Percentiles rank a stretch among this genome's conserved stretches.
Evolutionary conservation across 179 eudicot genomes (phyloP).

Genomic region (Camellia oleifera): DNA sequence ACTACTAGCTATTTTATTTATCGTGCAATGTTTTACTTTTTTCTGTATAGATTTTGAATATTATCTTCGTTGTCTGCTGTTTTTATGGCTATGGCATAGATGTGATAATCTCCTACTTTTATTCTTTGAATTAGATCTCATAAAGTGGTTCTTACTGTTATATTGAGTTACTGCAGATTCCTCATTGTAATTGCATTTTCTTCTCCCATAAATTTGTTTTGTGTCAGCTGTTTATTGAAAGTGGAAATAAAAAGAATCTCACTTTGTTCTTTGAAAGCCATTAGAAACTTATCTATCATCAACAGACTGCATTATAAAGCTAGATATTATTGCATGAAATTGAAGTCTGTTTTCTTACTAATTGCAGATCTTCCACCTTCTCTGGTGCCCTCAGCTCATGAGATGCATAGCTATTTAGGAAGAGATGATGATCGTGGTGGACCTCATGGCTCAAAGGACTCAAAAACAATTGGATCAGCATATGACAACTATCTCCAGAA

Average conservation of each 20-base stretch:
- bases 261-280: too few species aligned
- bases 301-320: not conserved
- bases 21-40: too few species aligned
- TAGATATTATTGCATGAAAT: not conserved
- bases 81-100: not conserved
- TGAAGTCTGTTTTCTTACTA: not conserved
- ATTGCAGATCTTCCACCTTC: slow-evolving; percentile 43
- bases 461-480: slow-evolving; percentile 53
- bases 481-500: slow-evolving; percentile 69
- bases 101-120: not conserved
- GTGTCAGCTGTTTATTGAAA: not conserved
- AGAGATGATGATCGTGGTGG: slow-evolving; percentile 44
- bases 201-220: not conserved
- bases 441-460: slow-evolving; percentile 43
- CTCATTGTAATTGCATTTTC: not conserved
- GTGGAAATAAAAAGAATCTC: not conserved
- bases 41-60: not conserved
- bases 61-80: not conserved
- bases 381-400: slow-evolving; percentile 35
- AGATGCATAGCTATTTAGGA: slow-evolving; percentile 36
- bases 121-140: not conserved
- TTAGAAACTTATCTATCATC: not conserved
- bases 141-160: not conserved
- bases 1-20: too few species aligned
- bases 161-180: not conserved